These are phyloP conservation scores for Pseudotsuga menziesii DNA, from an alignment of 75 land plant species.

Conservation along the genomic window DNA sequence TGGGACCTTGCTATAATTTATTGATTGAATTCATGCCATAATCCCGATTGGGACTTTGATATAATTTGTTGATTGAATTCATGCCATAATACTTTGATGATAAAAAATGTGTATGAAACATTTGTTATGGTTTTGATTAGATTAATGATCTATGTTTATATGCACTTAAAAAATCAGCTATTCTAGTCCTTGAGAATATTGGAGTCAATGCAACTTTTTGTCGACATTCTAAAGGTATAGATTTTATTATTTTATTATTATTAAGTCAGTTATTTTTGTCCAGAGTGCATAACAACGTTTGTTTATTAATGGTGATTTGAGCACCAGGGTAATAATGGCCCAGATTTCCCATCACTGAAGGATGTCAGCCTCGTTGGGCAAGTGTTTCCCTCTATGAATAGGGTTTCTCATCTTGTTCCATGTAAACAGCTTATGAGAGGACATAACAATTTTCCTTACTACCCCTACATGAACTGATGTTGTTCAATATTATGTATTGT, in stretches of 20 bases:
- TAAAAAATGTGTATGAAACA: too few relatives aligned
- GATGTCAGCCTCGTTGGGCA: not conserved
- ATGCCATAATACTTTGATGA: not conserved
- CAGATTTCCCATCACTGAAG: not conserved
- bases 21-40: too few relatives aligned
- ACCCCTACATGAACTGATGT: too few relatives aligned
- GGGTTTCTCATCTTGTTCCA: not conserved
- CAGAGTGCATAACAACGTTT: not conserved
- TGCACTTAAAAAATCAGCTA: constrained; percentile 44
- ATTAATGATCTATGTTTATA: not conserved
- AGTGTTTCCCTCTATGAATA: not conserved
- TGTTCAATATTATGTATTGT: not conserved
- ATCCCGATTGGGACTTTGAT: not conserved
- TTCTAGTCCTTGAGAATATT: constrained; percentile 53
- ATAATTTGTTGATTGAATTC: not conserved
- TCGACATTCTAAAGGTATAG: constrained; percentile 46
- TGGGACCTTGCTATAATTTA: too few relatives aligned
- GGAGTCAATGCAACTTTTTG: constrained; percentile 49
- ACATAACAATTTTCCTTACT: not conserved
- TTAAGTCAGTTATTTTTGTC: not conserved
- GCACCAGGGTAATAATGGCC: not conserved
- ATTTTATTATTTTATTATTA: not conserved
- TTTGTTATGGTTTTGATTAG: too few relatives aligned
- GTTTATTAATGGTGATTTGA: not conserved
- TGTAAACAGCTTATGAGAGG: not conserved